A percentile compares a stretch with the other conserved stretches of the same genome.
Conservation (phyloP, 148 eudicot species). For the Cornus suecica region DNA sequence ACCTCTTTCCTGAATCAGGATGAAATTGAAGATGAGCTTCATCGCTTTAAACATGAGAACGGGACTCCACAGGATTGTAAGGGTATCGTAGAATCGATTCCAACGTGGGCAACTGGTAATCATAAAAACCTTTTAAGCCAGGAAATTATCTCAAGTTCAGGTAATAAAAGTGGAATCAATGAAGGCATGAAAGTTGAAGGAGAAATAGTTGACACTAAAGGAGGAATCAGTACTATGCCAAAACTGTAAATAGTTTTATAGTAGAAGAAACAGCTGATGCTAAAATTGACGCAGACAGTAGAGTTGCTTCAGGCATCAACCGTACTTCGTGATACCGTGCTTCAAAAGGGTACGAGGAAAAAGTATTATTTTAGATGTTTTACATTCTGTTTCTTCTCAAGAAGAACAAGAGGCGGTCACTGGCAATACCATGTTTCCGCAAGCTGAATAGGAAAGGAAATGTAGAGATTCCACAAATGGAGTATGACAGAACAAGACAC, state of each 20-base stretch:
- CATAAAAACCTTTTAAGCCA: background rate
- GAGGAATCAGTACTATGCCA: background rate
- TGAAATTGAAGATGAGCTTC: constrained; percentile 7
- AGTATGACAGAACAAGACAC: background rate
- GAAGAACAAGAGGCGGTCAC: background rate
- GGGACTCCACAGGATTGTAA: constrained; percentile 10
- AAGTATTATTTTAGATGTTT: background rate
- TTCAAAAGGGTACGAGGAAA: background rate
- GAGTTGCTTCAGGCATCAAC: background rate
- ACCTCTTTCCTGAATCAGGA: background rate
- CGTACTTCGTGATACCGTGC: no score
- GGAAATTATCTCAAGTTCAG: background rate
- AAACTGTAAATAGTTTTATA: background rate
- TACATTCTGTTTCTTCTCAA: background rate
- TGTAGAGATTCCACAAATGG: background rate
- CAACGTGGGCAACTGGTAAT: background rate
- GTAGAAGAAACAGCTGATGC: background rate
- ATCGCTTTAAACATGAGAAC: constrained; percentile 14
- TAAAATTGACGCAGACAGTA: background rate
- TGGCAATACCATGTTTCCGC: background rate
- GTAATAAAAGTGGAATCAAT: background rate
- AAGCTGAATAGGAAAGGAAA: background rate
- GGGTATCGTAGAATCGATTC: background rate
- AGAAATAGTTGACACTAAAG: background rate
- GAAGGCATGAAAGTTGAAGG: background rate